Evolutionary conservation across 1,284 basidiomycete genomes (phyloP), one percentile per base, ranked within the genome.

Genomic region (Ceratorhiza oryzae-sativae): DNA sequence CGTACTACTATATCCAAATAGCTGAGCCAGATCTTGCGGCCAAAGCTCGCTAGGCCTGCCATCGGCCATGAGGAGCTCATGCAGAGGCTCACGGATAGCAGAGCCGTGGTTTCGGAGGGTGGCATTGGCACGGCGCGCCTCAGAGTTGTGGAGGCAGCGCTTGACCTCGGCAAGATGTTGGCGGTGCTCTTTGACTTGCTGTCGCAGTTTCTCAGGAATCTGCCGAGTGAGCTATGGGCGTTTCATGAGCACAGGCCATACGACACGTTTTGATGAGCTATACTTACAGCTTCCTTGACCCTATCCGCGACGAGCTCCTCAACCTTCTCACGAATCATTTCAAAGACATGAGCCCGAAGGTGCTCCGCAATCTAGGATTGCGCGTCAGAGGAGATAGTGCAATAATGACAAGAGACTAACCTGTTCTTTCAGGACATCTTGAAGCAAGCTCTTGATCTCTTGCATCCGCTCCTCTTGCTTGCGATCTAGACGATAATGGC

Each of bases 1-100:
- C 83, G 77, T 76, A 86, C 86, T 77, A 65, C 84, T 82, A 76
- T 87, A 88, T 3, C 80, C 79, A 71, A 86, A 82, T 3, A 88
- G 77, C 2, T 83, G 82, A 55, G 81, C 79, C 42, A 88, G 75
- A 74, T 86, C 83, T 0, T 80, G 77, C 1, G 87, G 87, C 74
- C 83, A 88, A 15, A 83, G 72, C 0, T 78, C 75, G 77, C 86
- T 86, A 72, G 76, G 78, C 51, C 78, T 81, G 1, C 86, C 86
- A 73, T 86, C 82, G 2, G 79, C 75, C 72, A 81, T 85, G 72
- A 85, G 72, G 13, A 88, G 65, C 30, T 71, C 25, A 34, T 82
- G 80, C 30, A 87, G 79, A 9, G 82, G 83, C 25, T 82, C 81
- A 46, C 79, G 80, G 9, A 82, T 75, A 53, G 62, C 62, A 12